These are phyloP conservation scores for Protomyces macrosporus DNA, from an alignment of 1,139 yeast species.

Conservation along the genomic window DNA sequence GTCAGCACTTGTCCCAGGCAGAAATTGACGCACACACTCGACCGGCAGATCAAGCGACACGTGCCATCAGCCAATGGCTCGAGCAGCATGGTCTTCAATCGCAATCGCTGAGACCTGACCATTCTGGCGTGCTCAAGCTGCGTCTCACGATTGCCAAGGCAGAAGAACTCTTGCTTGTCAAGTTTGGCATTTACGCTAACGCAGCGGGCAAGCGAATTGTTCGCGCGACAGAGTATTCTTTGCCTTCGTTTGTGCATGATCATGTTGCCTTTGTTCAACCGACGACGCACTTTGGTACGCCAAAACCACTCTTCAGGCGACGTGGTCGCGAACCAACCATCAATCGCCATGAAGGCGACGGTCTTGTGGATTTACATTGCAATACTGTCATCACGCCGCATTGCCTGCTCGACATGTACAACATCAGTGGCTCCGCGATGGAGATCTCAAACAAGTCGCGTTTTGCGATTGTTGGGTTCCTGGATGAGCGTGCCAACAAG, in stretches of 20 bases:
- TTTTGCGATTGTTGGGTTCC: conserved; percentile 6
- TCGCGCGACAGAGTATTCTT: background rate
- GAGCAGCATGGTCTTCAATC: background rate
- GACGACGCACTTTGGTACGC: conserved; percentile 13
- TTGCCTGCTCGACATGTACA: conserved; percentile 8
- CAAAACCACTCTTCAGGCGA: background rate
- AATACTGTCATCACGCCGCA: conserved; percentile 6
- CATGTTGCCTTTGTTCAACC: conserved; percentile 14
- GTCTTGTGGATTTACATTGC: background rate
- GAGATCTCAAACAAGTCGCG: background rate
- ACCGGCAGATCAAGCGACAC: background rate
- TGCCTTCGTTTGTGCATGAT: background rate
- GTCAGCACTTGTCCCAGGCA: conserved; percentile 1
- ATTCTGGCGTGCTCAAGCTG: background rate
- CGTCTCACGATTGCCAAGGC: conserved; percentile 1
- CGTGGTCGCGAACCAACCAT: background rate
- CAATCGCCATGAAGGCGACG: background rate
- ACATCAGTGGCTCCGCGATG: background rate
- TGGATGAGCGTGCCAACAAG: background rate
- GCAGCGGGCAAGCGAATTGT: background rate
- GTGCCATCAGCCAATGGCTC: background rate
- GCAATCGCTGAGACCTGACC: background rate
- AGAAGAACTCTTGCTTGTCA: background rate
- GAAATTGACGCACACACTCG: conserved; percentile 4
- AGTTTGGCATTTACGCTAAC: background rate